A percentile compares a stretch with the other conserved stretches of the same genome.
These are phyloP conservation scores for Rehmannia glutinosa DNA, from an alignment of 257 asterid genomes.

Conservation along the genomic window DNA sequence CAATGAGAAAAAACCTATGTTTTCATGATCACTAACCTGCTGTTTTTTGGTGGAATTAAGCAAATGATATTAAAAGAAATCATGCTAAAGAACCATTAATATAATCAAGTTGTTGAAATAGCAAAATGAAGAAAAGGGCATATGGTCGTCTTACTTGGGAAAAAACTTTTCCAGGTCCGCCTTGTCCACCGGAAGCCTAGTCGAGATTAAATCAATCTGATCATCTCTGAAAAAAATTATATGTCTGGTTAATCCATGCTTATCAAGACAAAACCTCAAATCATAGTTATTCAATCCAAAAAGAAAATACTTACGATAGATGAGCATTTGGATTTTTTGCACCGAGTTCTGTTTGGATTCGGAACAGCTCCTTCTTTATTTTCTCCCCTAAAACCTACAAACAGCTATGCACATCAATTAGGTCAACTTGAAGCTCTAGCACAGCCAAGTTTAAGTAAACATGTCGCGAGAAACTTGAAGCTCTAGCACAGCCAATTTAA, in stretches of 20 bases:
- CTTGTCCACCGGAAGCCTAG: conserved; percentile 69
- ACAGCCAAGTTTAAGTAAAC: too few relatives aligned
- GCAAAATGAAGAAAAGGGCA: too few relatives aligned
- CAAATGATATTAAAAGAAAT: too few relatives aligned
- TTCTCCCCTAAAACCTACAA: conserved; percentile 62
- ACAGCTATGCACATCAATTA: too few relatives aligned
- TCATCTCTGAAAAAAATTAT: conserved; percentile 41
- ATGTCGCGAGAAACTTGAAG: neutral
- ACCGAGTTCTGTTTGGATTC: conserved; percentile 37
- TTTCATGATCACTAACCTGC: too few relatives aligned
- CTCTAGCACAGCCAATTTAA: neutral
- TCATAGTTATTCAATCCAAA: neutral
- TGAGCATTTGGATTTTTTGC: conserved; percentile 26
- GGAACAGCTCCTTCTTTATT: conserved; percentile 52
- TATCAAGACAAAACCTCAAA: neutral
- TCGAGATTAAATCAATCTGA: conserved; percentile 67
- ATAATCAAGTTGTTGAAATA: too few relatives aligned
- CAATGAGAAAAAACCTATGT: too few relatives aligned
- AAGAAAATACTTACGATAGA: conserved; percentile 45
- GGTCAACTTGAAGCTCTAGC: neutral
- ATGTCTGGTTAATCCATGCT: neutral
- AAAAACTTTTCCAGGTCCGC: conserved; percentile 53
- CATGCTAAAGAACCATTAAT: too few relatives aligned
- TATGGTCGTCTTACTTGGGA: conserved; percentile 75
- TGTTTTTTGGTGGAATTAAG: too few relatives aligned